phyloP scores from a whole-genome alignment of 192 early-diverging fungal species.

The Coemansia sp. region DNA sequence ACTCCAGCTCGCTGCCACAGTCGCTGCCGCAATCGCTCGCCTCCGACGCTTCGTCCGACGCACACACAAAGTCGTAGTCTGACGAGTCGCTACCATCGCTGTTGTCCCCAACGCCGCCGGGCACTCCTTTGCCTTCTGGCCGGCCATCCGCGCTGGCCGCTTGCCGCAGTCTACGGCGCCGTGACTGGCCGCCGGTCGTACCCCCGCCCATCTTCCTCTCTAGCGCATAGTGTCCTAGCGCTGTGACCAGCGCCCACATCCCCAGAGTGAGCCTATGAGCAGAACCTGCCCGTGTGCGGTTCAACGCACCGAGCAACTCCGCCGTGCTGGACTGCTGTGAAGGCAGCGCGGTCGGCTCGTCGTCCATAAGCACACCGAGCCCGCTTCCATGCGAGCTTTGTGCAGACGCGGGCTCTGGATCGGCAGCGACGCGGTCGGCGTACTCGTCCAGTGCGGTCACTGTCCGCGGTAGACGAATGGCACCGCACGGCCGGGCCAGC shows the following conservation, averaged over 20 bases:
- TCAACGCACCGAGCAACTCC: conserved; percentile 10
- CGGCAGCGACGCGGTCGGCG: conserved; percentile 4
- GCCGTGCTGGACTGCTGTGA: conserved; percentile 2
- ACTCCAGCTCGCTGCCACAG: background rate
- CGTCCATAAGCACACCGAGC: conserved; percentile 11
- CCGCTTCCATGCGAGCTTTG: too few species aligned
- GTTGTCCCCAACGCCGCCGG: background rate
- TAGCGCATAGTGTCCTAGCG: conserved; percentile 17
- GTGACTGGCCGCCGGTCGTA: background rate
- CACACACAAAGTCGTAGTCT: conserved; percentile 30
- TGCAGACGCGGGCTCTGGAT: too few species aligned
- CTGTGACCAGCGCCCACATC: conserved; percentile 26
- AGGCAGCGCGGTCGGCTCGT: conserved; percentile 12
- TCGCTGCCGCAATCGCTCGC: conserved; percentile 11
- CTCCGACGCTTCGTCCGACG: conserved; percentile 5
- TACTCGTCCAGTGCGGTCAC: conserved; percentile 45
- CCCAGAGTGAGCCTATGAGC: conserved; percentile 23
- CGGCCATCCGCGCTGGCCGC: background rate
- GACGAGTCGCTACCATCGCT: background rate
- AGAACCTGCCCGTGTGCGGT: conserved; percentile 25
- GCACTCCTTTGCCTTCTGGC: too few species aligned
- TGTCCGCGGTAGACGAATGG: conserved; percentile 26
- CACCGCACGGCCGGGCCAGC: conserved; percentile 17
- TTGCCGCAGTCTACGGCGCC: background rate
- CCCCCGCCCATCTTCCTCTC: conserved; percentile 12